Conservation (phyloP, 192 early-diverging fungal species). For the Backusella mclennaniae region DNA sequence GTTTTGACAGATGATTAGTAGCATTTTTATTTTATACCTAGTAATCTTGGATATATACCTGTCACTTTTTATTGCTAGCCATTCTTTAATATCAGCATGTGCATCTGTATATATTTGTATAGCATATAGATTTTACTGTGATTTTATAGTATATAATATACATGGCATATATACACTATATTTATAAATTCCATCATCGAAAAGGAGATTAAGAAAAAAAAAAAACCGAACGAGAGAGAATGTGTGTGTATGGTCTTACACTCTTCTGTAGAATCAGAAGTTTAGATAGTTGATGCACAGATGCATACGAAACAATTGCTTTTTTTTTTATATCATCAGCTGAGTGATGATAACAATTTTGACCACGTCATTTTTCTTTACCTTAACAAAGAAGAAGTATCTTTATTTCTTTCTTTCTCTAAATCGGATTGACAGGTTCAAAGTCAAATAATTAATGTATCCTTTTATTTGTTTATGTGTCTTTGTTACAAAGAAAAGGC, state of each 20-base stretch:
- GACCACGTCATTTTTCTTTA: conserved; percentile 6
- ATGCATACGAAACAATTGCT: conserved; percentile 8
- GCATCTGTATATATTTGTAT: too few relatives aligned
- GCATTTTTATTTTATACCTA: background rate
- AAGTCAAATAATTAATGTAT: background rate
- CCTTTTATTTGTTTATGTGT: background rate
- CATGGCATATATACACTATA: background rate
- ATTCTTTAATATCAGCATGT: too few relatives aligned
- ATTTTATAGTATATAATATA: too few relatives aligned
- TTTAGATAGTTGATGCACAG: conserved; percentile 5
- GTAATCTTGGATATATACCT: background rate
- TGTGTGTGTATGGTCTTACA: background rate
- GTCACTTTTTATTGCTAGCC: background rate
- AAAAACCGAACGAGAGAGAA: background rate
- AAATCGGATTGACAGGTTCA: background rate
- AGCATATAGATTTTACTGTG: too few relatives aligned
- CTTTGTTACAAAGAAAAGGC: background rate
- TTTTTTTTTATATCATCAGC: background rate
- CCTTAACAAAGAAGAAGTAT: background rate
- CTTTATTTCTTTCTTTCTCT: background rate
- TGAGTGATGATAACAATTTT: conserved; percentile 3
- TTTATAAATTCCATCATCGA: background rate
- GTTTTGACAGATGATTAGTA: conserved; percentile 1
- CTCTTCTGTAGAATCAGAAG: conserved; percentile 5
- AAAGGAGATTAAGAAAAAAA: background rate